phyloP scores from a whole-genome alignment of 1,139 yeast genomes.

The Lodderomyces elongisporus region DNA sequence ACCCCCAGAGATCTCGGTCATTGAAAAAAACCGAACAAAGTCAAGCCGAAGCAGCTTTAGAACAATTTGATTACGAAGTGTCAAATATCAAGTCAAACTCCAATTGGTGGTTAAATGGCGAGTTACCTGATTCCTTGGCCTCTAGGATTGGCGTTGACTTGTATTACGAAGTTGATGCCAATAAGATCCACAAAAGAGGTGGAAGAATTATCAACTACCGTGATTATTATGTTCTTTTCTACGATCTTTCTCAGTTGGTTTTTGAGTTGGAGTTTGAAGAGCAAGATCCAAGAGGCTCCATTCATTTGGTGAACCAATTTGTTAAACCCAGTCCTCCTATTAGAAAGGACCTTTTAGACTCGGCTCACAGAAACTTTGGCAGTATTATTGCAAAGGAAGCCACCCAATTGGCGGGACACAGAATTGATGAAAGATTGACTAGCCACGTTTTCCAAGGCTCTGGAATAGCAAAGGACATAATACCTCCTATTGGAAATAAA shows the following conservation, averaged over 20 bases:
- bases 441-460: slow-evolving; percentile 14
- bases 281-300: slow-evolving; percentile 51
- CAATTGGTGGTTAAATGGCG: slow-evolving; percentile 63
- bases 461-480: slow-evolving; percentile 17
- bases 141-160: slow-evolving; percentile 43
- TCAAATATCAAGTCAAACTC: slow-evolving; percentile 29
- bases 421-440: slow-evolving; percentile 25
- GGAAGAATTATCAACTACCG: slow-evolving; percentile 46
- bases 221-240: slow-evolving; percentile 70
- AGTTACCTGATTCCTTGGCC: slow-evolving; percentile 54
- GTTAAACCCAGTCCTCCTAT: slow-evolving; percentile 44
- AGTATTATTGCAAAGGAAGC: slow-evolving; percentile 39
- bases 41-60: slow-evolving; percentile 28
- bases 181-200: slow-evolving; percentile 52
- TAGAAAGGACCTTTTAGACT: slow-evolving; percentile 46
- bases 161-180: slow-evolving; percentile 63
- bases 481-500: slow-evolving; percentile 61
- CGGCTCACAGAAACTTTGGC: slow-evolving; percentile 46
- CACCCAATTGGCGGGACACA: slow-evolving; percentile 34
- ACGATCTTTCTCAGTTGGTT: slow-evolving; percentile 65
- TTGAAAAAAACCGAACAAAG: slow-evolving; percentile 18
- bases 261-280: slow-evolving; percentile 54
- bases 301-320: slow-evolving; percentile 39
- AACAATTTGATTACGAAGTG: slow-evolving; percentile 28
- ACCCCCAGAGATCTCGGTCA: slow-evolving; percentile 16